These are phyloP conservation scores for Picea abies DNA, from an alignment of 83 land plant species.

Conservation along the genomic window DNA sequence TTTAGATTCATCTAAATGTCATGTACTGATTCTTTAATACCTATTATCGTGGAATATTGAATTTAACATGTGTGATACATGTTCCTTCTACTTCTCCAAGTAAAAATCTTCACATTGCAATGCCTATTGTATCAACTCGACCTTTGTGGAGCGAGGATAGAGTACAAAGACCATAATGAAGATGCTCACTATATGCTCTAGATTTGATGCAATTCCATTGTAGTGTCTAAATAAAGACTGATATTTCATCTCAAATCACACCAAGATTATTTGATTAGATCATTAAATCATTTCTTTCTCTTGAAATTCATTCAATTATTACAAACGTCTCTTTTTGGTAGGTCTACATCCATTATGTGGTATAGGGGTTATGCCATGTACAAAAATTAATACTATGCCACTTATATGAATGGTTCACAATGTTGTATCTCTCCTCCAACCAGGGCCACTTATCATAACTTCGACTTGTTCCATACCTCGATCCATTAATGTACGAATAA, in stretches of 20 bases:
- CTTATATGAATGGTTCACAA: neutral
- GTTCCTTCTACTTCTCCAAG: conserved; percentile 40
- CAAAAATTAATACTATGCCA: neutral
- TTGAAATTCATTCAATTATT: neutral
- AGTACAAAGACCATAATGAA: neutral
- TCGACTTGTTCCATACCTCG: conserved; percentile 3
- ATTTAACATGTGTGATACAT: conserved; percentile 21
- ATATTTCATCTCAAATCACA: neutral
- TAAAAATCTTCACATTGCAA: conserved; percentile 28
- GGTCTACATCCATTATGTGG: conserved; percentile 11
- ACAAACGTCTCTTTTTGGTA: neutral
- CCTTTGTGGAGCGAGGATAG: conserved; percentile 28
- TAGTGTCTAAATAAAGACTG: neutral
- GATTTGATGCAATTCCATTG: neutral
- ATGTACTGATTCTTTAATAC: neutral
- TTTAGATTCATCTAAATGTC: conserved; percentile 20
- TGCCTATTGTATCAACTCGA: conserved; percentile 31
- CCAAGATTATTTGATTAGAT: neutral
- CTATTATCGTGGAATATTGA: conserved; percentile 15
- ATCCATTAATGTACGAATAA: conserved; percentile 9
- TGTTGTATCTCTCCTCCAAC: neutral
- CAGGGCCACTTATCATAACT: neutral
- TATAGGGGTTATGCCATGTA: neutral
- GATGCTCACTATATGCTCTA: neutral
- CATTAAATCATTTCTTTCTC: neutral